Percentiles rank a stretch among this genome's conserved stretches.
These are phyloP conservation scores for Alternaria metachromatica DNA, from an alignment of 2,329 filamentous ascomycete genomes.

Conservation along the genomic window DNA sequence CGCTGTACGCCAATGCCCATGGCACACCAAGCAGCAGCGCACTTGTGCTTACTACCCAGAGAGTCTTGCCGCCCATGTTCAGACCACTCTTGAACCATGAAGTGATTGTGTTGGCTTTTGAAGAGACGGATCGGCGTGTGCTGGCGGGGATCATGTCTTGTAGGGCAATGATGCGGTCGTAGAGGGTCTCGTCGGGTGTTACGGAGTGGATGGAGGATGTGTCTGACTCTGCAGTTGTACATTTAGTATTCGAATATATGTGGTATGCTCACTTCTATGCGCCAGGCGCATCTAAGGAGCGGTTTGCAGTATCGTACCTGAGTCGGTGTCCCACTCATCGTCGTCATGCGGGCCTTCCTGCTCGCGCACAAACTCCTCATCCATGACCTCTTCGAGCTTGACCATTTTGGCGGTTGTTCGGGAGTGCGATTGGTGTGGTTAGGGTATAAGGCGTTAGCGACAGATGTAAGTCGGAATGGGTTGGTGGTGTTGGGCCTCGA, in stretches of 20 bases:
- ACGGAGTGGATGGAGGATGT: slow-evolving; percentile 66
- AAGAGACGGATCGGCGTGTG: slow-evolving; percentile 64
- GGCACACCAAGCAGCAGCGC: slow-evolving; percentile 90
- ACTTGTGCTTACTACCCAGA: slow-evolving; percentile 91
- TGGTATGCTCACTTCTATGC: background rate
- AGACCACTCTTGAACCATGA: slow-evolving; percentile 66
- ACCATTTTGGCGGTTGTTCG: slow-evolving; percentile 71
- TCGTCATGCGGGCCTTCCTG: slow-evolving; percentile 74
- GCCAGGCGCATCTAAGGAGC: slow-evolving; percentile 54
- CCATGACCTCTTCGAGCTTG: slow-evolving; percentile 94
- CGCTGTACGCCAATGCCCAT: slow-evolving; percentile 88
- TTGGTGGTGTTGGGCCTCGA: slow-evolving; percentile 11
- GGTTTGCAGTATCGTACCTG: slow-evolving; percentile 65
- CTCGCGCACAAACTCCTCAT: slow-evolving; percentile 86
- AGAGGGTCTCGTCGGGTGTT: slow-evolving; percentile 55
- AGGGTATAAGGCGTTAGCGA: background rate
- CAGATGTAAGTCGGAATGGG: slow-evolving; percentile 1
- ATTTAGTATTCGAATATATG: background rate
- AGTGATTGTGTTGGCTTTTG: slow-evolving; percentile 58
- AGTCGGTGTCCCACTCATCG: slow-evolving; percentile 90
- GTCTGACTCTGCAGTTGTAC: slow-evolving; percentile 71
- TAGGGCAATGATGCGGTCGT: slow-evolving; percentile 72
- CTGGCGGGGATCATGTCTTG: slow-evolving; percentile 84
- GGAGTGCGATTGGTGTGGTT: background rate
- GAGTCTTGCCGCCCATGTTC: slow-evolving; percentile 79